Evolutionary conservation across 78 protist genomes (phyloP), one percentile per base, ranked within the genome.

Genomic region (Dictyostelium capitatum): DNA sequence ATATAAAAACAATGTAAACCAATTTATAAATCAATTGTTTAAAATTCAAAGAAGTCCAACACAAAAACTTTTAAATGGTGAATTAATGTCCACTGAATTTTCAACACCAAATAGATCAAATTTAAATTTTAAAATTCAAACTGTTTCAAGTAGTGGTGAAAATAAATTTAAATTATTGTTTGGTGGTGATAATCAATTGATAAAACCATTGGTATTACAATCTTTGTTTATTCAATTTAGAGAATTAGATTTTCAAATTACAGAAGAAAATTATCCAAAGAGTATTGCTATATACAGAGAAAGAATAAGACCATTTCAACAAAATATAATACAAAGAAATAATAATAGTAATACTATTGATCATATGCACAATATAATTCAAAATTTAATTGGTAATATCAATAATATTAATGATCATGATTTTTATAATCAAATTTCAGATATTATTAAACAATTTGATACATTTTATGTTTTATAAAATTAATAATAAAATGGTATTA

Each of bases 281-380:
- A 37, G 43, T 37, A 37, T 37, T 37, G 43, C 43, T 3, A 37
- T 37, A 2, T 37, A 37, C 2, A 37, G 43, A 37, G 43, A 37
- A 37, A 37, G 43, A 37, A 37, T 37, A 3, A 37, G 43, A 37
- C 43, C 43, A 37, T 37, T 37, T 37, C 43, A 37, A 5, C 70
- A 62, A 62, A 62, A 62, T 62, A 62, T 62, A 8, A 62, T 62
- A 62, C n/a, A 62, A 37, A 62, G 10, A 62, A 62, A 62, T 62
- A 62, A 25, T 11, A 62, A 25, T 32, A 62, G 10, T 62, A 37
- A 37, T 25, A 62, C n/a, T 32, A 62, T 23, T 23, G 70, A 62
- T 25, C 70, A 62, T 11, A 25, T 23, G 12, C 32, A 37, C 2
- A 2, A 1, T 37, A 37, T 37, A 37, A 37, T 62, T 10, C 11